These are phyloP conservation scores for Spathaspora boniae DNA, from an alignment of 805 yeast species.

Conservation along the genomic window DNA sequence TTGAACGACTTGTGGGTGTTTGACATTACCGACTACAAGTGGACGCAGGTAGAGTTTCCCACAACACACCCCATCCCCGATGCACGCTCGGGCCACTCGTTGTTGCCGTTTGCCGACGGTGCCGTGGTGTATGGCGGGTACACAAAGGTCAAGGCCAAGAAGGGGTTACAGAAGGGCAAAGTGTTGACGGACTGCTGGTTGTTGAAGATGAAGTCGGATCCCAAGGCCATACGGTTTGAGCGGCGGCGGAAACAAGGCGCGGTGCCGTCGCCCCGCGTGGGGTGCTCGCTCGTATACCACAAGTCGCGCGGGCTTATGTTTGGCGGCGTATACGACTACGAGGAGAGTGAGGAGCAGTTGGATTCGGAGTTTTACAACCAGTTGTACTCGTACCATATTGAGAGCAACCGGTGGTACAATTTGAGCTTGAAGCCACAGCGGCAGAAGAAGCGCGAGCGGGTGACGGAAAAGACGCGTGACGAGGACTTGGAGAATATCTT, in stretches of 20 bases:
- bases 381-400: conserved; percentile 77
- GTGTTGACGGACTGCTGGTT: conserved; percentile 84
- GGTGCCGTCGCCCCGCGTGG: conserved; percentile 92
- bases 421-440: conserved; percentile 60
- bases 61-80: conserved; percentile 79
- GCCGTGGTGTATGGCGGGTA: conserved; percentile 91
- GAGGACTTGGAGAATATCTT: conserved; percentile 80
- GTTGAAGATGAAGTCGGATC: conserved; percentile 80
- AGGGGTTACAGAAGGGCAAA: conserved; percentile 88
- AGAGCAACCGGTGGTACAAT: conserved; percentile 84
- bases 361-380: conserved; percentile 83
- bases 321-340: conserved; percentile 94
- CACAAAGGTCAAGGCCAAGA: conserved; percentile 85
- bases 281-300: conserved; percentile 84
- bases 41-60: conserved; percentile 89
- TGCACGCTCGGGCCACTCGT: conserved; percentile 89
- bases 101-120: conserved; percentile 77
- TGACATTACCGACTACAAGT: conserved; percentile 83
- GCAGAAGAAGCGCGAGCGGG: conserved; percentile 40
- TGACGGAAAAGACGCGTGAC: conserved; percentile 57
- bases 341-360: conserved; percentile 90
- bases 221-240: conserved; percentile 79
- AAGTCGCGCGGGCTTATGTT: conserved; percentile 89
- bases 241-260: conserved; percentile 85
- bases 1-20: conserved; percentile 87